Percentiles rank a stretch among this genome's conserved stretches.
Conservation (phyloP, 1,139 yeast species). For the Sugiyamaella paludigena region DNA sequence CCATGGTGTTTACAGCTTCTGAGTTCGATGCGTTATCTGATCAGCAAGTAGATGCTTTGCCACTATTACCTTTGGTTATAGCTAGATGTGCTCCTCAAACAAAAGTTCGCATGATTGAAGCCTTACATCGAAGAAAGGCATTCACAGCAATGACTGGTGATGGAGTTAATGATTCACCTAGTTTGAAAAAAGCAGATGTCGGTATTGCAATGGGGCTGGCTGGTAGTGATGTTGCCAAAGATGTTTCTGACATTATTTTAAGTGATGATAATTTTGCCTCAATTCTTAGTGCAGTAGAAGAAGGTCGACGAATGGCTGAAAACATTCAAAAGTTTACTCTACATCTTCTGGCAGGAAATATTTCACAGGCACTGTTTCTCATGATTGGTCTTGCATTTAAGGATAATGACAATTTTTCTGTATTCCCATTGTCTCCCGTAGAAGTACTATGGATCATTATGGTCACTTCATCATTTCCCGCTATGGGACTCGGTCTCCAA, state of each 20-base stretch:
- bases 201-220: constrained; percentile 87
- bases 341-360: constrained; percentile 73
- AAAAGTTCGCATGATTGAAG: constrained; percentile 80
- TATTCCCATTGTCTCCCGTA: constrained; percentile 75
- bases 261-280: constrained; percentile 76
- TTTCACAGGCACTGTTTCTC: constrained; percentile 70
- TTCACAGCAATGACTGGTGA: constrained; percentile 88
- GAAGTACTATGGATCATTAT: constrained; percentile 80
- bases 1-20: constrained; percentile 72
- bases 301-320: constrained; percentile 78
- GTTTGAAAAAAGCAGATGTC: constrained; percentile 75
- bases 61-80: constrained; percentile 72
- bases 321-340: constrained; percentile 81
- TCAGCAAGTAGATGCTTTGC: constrained; percentile 61
- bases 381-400: constrained; percentile 71
- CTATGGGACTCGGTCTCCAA: constrained; percentile 83
- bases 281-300: constrained; percentile 73
- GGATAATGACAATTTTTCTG: constrained; percentile 58
- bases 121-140: constrained; percentile 66
- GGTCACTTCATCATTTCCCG: constrained; percentile 78
- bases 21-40: constrained; percentile 67
- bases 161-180: constrained; percentile 83
- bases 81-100: constrained; percentile 88
- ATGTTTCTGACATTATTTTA: constrained; percentile 72
- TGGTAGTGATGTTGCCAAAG: constrained; percentile 81